Base-by-base conservation (phyloP, 2,329 filamentous ascomycete genomes). In the Hypomyces rosellus region DNA sequence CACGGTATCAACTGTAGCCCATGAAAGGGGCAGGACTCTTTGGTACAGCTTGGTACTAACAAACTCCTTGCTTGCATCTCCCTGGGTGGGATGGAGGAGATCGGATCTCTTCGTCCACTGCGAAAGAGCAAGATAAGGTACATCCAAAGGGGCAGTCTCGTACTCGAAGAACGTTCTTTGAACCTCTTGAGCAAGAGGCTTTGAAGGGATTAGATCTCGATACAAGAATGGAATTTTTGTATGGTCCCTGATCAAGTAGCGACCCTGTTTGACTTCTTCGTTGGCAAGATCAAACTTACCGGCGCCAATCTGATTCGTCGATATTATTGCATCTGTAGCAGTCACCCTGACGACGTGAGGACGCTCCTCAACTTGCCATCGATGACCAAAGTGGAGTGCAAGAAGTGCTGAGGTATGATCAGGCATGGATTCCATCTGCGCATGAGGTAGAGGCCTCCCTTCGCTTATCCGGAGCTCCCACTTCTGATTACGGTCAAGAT, bases 71-170 rank as follows among this genome's bases (percentile, higher is more conserved):
- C 34, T 12, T 1, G 56, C 36, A 30, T 59, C 53, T 38, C 53
- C 1, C 0, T 45, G 30, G 4, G 63, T 12, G 2, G 47, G 63
- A 54, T 84, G 80, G 5, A 88, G 70, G 45, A 84, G 82, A 58
- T 87, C 82, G 3, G 71, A 69, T 40, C 81, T 73, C 49, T 73
- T 77, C 0, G 81, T 75, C 63, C 80, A 80, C 39, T 64, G 72
- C 15, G 57, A 64, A 0, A 82, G 59, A 2, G 67, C 65, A 2
- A 84, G 53, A 58, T 82, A 81, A 0, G 75, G 69, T 0, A 63
- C 65, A n/a, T 80, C 65, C 2, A 63, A 59, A 0, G 74, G 72
- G 0, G 69, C 67, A 0, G 71, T 57, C 0, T 69, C 65, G 39
- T 71, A 74, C 1, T 63, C 62, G 1, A 55, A 52, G 41, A 70